Evolutionary conservation across 176 grass and related monocot species (phyloP), one percentile per base, ranked within the genome.

Genomic region (Dactylis glomerata): DNA sequence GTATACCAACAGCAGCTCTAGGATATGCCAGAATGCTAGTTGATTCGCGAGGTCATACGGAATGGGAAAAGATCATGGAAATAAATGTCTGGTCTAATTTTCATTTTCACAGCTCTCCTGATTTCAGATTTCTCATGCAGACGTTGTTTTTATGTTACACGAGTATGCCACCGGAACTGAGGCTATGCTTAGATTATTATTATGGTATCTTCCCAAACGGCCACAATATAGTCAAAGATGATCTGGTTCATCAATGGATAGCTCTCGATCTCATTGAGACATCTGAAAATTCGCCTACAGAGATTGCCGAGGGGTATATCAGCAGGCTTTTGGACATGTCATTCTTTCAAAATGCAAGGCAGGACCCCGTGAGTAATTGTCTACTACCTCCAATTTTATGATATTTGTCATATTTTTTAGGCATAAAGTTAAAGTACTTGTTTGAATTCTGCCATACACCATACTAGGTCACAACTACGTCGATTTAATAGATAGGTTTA

Each of bases 1-100:
- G 30, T 65, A 0, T 65, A 1, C 62, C 62, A 19, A 0, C 14
- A 3, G 2, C 0, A 19, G 68, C 36, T 71, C 1, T 0, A 27
- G 12, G 0, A 44, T 14, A 3, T 8, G 36, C 5, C 1, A 0
- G 11, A 19, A 41, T 13, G 22, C 10, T 40, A 1, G 37, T 3
- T 12, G 10, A 4, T 23, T 71, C 34, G 1, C n/a, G 5, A 1
- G 34, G 13, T 24, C 20, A 19, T 5, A 42, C 10, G 1, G 1
- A 0, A 64, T 33, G 27, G 61, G 6, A 17, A 32, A 1, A 1
- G 0, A 17, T 8, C 5, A 3, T 32, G 30, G 2, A 5, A 33
- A 3, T 5, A 30, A 1, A 28, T 62, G 1, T 14, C 23, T 56
- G n/a, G n/a, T n/a, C n/a, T n/a, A n/a, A n/a, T n/a, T n/a, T n/a